Conservation (phyloP, 306 rosid species). For the Cucurbita pepo region DNA sequence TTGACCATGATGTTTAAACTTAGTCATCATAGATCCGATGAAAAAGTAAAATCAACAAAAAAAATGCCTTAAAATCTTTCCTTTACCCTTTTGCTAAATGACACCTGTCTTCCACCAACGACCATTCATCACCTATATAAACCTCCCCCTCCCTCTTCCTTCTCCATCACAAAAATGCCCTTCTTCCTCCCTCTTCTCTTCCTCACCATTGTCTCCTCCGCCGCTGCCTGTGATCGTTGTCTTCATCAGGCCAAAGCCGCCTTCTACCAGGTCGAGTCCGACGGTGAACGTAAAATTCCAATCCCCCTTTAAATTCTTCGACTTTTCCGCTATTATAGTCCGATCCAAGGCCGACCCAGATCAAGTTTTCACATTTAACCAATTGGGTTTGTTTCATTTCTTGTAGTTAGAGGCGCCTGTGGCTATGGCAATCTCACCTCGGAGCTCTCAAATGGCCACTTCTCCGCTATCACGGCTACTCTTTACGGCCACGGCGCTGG, state of each 20-base stretch:
- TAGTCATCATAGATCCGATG: too few relatives aligned
- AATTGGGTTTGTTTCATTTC: too few relatives aligned
- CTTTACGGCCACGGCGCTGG: constrained; percentile 65
- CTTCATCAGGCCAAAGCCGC: constrained; percentile 7
- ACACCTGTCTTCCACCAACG: background rate
- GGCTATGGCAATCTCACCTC: constrained; percentile 63
- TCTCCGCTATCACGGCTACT: constrained; percentile 54
- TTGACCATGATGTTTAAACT: too few relatives aligned
- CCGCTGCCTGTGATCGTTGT: background rate
- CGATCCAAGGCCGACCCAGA: too few relatives aligned
- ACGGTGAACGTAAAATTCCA: background rate
- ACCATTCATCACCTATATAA: background rate
- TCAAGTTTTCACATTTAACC: too few relatives aligned
- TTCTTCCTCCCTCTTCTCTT: background rate
- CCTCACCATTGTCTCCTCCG: background rate
- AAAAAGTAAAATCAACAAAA: background rate
- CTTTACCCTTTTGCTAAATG: background rate
- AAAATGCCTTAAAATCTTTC: background rate
- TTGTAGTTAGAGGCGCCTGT: constrained; percentile 64
- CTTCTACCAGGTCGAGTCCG: background rate
- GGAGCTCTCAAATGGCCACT: constrained; percentile 30
- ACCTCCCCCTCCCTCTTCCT: background rate
- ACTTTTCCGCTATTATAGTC: too few relatives aligned
- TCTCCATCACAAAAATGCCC: background rate
- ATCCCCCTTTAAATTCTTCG: too few relatives aligned